A percentile compares a stretch with the other conserved stretches of the same genome.
phyloP scores from a whole-genome alignment of 2,329 filamentous ascomycete species.

The Epichloe bromicola region DNA sequence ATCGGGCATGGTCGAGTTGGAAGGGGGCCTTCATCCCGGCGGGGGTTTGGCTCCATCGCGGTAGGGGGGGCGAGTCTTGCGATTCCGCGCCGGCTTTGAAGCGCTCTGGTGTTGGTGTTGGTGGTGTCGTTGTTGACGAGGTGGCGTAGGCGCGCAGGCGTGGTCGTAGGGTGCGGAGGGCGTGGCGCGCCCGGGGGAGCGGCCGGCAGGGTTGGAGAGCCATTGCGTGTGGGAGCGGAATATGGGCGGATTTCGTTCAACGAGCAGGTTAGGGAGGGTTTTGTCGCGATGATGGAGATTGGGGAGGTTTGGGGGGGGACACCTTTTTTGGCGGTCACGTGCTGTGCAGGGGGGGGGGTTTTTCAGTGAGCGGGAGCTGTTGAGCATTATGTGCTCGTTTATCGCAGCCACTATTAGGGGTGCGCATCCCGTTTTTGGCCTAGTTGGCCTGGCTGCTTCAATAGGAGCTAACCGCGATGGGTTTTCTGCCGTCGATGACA shows the following conservation, averaged over 20 bases:
- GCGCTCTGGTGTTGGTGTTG: constrained; percentile 13
- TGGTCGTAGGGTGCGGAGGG: constrained; percentile 11
- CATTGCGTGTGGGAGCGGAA: constrained; percentile 12
- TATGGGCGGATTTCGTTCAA: not conserved
- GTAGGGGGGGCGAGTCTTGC: constrained; percentile 16
- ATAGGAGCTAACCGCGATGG: no score
- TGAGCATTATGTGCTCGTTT: no score
- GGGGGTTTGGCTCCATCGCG: constrained; percentile 61
- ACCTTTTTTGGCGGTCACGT: constrained; percentile 1
- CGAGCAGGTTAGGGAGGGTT: not conserved
- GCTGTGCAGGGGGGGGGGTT: not conserved
- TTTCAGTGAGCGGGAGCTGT: no score
- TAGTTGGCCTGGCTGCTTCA: no score
- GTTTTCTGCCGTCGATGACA: no score
- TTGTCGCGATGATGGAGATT: not conserved
- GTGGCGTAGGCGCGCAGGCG: constrained; percentile 18
- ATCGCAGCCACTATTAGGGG: no score
- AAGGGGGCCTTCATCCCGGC: constrained; percentile 57
- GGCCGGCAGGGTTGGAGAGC: constrained; percentile 21
- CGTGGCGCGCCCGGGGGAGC: constrained; percentile 15
- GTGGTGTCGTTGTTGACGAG: constrained; percentile 8
- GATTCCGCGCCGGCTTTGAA: constrained; percentile 11
- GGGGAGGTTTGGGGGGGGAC: not conserved
- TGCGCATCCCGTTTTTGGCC: no score
- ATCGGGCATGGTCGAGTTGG: constrained; percentile 44